These are phyloP conservation scores for Arachnopeziza araneosa DNA, from an alignment of 2,329 filamentous ascomycete species.

Conservation along the genomic window DNA sequence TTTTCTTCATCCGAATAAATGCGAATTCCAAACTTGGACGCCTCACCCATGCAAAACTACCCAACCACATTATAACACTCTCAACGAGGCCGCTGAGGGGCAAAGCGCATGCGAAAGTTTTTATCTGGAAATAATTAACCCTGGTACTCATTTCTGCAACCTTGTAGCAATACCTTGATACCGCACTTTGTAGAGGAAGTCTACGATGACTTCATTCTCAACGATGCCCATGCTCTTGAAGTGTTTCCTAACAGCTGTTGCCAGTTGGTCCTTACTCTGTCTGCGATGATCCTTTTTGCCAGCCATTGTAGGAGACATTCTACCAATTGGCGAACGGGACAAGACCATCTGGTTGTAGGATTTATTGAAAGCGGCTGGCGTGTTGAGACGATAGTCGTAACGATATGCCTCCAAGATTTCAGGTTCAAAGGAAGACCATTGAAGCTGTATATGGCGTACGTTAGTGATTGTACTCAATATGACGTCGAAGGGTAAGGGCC, in stretches of 20 bases:
- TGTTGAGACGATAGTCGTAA: slow-evolving; percentile 64
- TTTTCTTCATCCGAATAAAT: background rate
- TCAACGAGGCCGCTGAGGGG: slow-evolving; percentile 27
- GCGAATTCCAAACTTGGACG: background rate
- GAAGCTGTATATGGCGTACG: slow-evolving; percentile 35
- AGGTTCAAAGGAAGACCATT: slow-evolving; percentile 65
- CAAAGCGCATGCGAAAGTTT: slow-evolving; percentile 34
- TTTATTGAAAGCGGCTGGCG: slow-evolving; percentile 63
- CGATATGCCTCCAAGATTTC: slow-evolving; percentile 69
- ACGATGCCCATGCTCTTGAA: slow-evolving; percentile 75
- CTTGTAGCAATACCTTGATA: slow-evolving; percentile 27
- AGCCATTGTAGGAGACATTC: slow-evolving; percentile 71
- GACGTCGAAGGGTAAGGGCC: slow-evolving; percentile 6
- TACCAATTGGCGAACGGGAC: slow-evolving; percentile 59
- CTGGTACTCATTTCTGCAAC: background rate
- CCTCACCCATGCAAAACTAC: background rate
- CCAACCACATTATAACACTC: background rate
- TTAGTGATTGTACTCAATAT: background rate
- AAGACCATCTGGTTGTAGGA: slow-evolving; percentile 58
- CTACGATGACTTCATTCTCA: slow-evolving; percentile 79
- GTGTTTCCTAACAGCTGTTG: slow-evolving; percentile 69
- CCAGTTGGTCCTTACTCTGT: slow-evolving; percentile 67
- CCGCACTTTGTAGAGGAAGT: slow-evolving; percentile 33
- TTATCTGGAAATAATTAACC: slow-evolving; percentile 28
- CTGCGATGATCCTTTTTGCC: slow-evolving; percentile 57